A percentile compares a stretch with the other conserved stretches of the same genome.
phyloP scores from a whole-genome alignment of 176 grass and related monocot species.

The Avena insularis region DNA sequence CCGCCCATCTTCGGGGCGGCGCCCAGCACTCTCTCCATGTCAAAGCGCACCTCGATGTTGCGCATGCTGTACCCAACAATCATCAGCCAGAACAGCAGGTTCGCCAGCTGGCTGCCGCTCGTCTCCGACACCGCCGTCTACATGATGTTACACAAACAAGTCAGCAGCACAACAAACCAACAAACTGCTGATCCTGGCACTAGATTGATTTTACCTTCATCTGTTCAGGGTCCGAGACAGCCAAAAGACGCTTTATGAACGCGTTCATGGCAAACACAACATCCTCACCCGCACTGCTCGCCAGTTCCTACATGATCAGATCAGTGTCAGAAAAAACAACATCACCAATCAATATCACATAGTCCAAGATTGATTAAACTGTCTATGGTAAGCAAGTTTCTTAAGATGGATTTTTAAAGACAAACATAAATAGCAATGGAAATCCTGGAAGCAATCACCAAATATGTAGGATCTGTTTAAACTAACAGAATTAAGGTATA shows the following conservation, averaged over 20 bases:
- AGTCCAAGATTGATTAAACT: not conserved
- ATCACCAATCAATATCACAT: not conserved
- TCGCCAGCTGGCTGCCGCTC: constrained; percentile 74
- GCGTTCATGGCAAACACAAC: constrained; percentile 95
- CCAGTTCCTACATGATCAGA: constrained; percentile 62
- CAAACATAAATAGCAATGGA: not conserved
- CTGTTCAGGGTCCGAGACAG: constrained; percentile 79
- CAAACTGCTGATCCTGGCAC: not conserved
- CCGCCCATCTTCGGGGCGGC: constrained; percentile 61
- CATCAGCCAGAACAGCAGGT: constrained; percentile 92
- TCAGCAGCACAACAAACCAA: not conserved
- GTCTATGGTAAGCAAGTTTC: not conserved
- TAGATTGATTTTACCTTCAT: constrained; percentile 68
- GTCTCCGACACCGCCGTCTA: constrained; percentile 80
- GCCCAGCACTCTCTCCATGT: constrained; percentile 90
- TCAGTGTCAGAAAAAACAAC: not conserved
- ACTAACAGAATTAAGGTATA: constrained; percentile 25
- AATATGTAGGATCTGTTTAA: too few relatives aligned
- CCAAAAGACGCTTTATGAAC: constrained; percentile 90
- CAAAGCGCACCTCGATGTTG: constrained; percentile 92
- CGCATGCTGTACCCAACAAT: constrained; percentile 92
- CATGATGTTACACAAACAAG: not conserved
- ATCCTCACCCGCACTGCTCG: constrained; percentile 84
- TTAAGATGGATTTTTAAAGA: not conserved
- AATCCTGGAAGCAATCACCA: too few relatives aligned